These are phyloP conservation scores for Platanthera zijinensis DNA, from an alignment of 106 monocot species.

Conservation along the genomic window DNA sequence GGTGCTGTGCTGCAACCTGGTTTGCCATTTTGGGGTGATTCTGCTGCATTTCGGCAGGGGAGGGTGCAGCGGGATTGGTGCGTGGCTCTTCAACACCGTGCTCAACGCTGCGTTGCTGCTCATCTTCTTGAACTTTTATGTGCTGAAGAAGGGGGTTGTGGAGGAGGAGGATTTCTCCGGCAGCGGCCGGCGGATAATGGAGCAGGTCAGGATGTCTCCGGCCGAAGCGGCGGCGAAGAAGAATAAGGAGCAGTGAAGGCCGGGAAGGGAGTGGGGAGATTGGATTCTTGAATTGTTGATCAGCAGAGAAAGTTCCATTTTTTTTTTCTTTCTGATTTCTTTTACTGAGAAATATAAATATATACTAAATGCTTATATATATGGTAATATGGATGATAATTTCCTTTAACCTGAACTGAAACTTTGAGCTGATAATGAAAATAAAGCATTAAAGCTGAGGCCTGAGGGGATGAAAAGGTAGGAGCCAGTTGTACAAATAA, in stretches of 20 bases:
- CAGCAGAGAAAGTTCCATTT: too few species aligned
- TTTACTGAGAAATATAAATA: too few species aligned
- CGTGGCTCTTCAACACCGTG: slow-evolving; percentile 81
- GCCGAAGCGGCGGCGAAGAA: not conserved
- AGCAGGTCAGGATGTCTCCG: not conserved
- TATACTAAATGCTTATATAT: too few species aligned
- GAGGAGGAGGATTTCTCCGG: slow-evolving; percentile 9
- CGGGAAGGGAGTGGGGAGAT: not conserved
- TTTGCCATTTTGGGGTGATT: slow-evolving; percentile 64
- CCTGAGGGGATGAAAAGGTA: too few species aligned
- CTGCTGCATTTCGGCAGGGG: slow-evolving; percentile 63
- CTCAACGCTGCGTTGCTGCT: slow-evolving; percentile 60
- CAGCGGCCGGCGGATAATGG: not conserved
- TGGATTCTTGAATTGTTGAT: not conserved
- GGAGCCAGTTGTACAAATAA: too few species aligned
- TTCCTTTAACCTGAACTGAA: too few species aligned
- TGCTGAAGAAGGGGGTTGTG: slow-evolving; percentile 10
- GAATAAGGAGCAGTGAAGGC: not conserved
- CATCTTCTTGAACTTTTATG: slow-evolving; percentile 39
- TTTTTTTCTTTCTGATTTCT: too few species aligned
- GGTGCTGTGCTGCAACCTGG: slow-evolving; percentile 52
- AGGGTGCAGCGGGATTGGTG: slow-evolving; percentile 86
- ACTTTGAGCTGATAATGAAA: too few species aligned
- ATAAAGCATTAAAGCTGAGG: too few species aligned
- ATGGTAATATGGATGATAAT: too few species aligned